Base-by-base conservation (phyloP, 495 filamentous ascomycete genomes). In the Geoglossum glabrum region DNA sequence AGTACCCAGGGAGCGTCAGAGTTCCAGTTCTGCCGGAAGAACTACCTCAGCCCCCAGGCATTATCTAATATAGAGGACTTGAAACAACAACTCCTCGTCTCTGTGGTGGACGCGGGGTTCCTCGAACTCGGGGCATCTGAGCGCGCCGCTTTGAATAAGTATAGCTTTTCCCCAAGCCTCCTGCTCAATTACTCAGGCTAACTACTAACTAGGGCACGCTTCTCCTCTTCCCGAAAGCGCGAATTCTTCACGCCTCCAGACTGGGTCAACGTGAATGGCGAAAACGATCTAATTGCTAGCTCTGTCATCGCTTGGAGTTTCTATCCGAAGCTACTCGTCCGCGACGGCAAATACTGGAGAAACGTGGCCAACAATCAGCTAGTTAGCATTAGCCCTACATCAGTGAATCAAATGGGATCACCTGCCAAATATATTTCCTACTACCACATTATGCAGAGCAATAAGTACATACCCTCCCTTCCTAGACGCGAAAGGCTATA, bases 361-460 rank as follows among this genome's bases (percentile, higher is more conserved):
- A 96, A 95, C 59, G 78, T 94, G 25, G 76, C 83, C 23, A 96
- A 95, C 67, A 94, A 90, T 69, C 90, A 96, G 64, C 74, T 75
- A 45, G 87, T 96, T 58, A 84, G 78, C 55, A 66, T 97, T 9
- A 86, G 92, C 64, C 86, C 87, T 0, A 84, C 79, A 15, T 92
- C 87, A 0, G 85, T 97, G 52, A 95, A 93, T 67, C 86, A 89
- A 66, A 77, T 73, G 21, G 71, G 76, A 23, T 74, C 79, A 15
- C 73, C 77, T 19, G 66, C 85, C n/a, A 79, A 79, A 64, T 95
- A 84, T 82, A 68, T 97, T 47, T 87, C 85, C 0, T 98, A 90
- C 67, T 96, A 98, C 67, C 82, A 90, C 61, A 94, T 96, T 59
- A 94, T 96, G 89, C 88, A 95, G 69, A 72, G 73, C 26, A 92